A percentile compares a stretch with the other conserved stretches of the same genome.
Evolutionary conservation across 176 grass and related monocot species (phyloP).

Genomic region (Themeda triandra): DNA sequence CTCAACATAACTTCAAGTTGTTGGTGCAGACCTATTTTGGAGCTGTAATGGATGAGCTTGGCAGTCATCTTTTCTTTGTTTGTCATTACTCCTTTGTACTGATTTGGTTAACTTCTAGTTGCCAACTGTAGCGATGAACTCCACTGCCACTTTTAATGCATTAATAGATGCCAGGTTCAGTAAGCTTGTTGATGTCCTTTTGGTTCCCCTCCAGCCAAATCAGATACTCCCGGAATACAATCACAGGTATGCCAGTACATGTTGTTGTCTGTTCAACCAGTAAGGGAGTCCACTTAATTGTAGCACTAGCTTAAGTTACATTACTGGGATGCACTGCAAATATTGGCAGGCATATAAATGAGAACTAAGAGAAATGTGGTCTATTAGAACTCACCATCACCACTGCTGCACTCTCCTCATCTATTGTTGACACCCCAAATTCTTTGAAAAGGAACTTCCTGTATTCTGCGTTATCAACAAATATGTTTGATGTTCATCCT

Average conservation of each 20-base stretch:
- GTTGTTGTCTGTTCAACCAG: constrained; percentile 51
- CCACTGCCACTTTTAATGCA: constrained; percentile 65
- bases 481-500: too few relatives aligned
- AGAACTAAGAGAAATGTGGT: background rate
- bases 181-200: constrained; percentile 70
- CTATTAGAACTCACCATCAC: too few relatives aligned
- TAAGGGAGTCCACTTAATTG: constrained; percentile 3
- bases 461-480: too few relatives aligned
- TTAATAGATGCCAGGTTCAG: constrained; percentile 74
- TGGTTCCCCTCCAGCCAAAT: constrained; percentile 72
- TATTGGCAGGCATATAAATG: background rate
- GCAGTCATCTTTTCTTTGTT: constrained; percentile 4
- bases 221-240: constrained; percentile 83
- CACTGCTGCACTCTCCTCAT: too few relatives aligned
- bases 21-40: background rate
- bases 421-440: too few relatives aligned
- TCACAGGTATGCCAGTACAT: constrained; percentile 56
- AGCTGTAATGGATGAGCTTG: background rate
- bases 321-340: background rate
- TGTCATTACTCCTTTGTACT: constrained; percentile 16
- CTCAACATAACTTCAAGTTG: background rate
- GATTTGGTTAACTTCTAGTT: constrained; percentile 20
- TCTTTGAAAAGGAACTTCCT: too few relatives aligned
- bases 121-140: constrained; percentile 66
- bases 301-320: background rate